A percentile compares a stretch with the other conserved stretches of the same genome.
Conservation (phyloP, 2,329 filamentous ascomycete genomes). For the Metarhizium robertsii region DNA sequence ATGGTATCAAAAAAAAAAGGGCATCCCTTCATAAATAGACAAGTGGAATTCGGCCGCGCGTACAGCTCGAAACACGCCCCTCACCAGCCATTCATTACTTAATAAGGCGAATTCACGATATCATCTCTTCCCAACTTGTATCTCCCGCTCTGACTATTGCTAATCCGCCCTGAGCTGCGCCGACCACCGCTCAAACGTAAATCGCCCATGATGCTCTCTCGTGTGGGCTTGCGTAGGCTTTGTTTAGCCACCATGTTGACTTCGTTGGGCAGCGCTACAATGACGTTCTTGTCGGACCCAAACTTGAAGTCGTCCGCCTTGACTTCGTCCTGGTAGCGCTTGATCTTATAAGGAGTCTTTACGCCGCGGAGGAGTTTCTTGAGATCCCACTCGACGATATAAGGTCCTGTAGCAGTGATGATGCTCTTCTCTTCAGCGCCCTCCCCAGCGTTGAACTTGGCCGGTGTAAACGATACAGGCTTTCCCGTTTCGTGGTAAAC, state of each 20-base stretch:
- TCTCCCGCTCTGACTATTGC: constrained; percentile 44
- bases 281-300: constrained; percentile 94
- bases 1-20: not conserved
- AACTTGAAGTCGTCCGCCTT: constrained; percentile 99
- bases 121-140: constrained; percentile 74
- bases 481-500: constrained; percentile 94
- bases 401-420: constrained; percentile 91
- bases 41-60: not conserved
- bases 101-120: constrained; percentile 66
- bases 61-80: not conserved
- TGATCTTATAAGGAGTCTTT: constrained; percentile 91
- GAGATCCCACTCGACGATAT: constrained; percentile 92
- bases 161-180: constrained; percentile 41
- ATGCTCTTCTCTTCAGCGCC: constrained; percentile 82
- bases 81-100: constrained; percentile 9
- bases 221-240: constrained; percentile 75
- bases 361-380: constrained; percentile 76
- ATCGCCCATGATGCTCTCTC: constrained; percentile 79
- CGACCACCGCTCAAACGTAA: constrained; percentile 36
- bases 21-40: not conserved
- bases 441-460: constrained; percentile 86
- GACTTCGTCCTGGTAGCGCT: constrained; percentile 89
- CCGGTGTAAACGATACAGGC: constrained; percentile 78
- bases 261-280: constrained; percentile 92
- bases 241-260: constrained; percentile 94